Conservation (phyloP, 208 protist genomes). For the Trichomonas gallinae region DNA sequence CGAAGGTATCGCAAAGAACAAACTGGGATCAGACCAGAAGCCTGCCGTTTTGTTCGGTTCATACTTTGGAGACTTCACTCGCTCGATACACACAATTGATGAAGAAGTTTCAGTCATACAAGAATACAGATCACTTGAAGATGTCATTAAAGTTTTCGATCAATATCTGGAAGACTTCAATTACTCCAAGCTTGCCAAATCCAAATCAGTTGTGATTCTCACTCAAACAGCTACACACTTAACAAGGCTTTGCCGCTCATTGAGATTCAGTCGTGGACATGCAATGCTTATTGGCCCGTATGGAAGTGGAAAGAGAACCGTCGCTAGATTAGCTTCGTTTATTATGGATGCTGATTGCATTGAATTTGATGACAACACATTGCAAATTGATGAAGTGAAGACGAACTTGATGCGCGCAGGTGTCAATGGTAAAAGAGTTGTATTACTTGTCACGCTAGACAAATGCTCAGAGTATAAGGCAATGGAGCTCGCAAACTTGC, state of each 20-base stretch:
- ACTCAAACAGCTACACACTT: slow-evolving; percentile 63
- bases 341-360: slow-evolving; percentile 50
- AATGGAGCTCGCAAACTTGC: slow-evolving; percentile 88
- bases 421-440: slow-evolving; percentile 70
- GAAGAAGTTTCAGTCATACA: slow-evolving; percentile 33
- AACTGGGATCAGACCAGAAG: not conserved
- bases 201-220: slow-evolving; percentile 87
- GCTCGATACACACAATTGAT: slow-evolving; percentile 23
- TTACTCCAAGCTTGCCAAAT: slow-evolving; percentile 67
- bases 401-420: slow-evolving; percentile 51
- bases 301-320: slow-evolving; percentile 86
- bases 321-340: slow-evolving; percentile 74
- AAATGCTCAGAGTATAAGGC: slow-evolving; percentile 62
- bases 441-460: slow-evolving; percentile 82
- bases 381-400: slow-evolving; percentile 57
- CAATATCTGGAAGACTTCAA: slow-evolving; percentile 69
- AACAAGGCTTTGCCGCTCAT: slow-evolving; percentile 74
- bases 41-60: not conserved
- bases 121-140: slow-evolving; percentile 27
- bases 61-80: not conserved
- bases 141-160: slow-evolving; percentile 55
- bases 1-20: slow-evolving; percentile 32
- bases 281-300: slow-evolving; percentile 88
- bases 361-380: slow-evolving; percentile 33
- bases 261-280: slow-evolving; percentile 78